phyloP scores from a whole-genome alignment of 106 monocot species.

The Dactylorhiza incarnata region DNA sequence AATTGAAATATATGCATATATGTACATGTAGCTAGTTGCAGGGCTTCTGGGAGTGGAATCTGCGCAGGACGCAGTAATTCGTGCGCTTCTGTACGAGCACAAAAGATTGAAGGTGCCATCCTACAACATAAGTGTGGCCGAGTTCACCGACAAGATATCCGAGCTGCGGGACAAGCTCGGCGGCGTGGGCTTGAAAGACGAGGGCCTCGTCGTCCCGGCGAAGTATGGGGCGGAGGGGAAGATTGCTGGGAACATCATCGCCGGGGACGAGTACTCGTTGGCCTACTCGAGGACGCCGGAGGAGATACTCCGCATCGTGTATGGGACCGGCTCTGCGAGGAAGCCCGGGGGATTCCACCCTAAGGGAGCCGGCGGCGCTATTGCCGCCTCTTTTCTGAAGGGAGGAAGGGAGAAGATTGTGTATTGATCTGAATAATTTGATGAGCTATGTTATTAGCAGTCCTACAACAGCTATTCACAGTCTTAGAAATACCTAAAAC shows the following conservation, averaged over 20 bases:
- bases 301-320: conserved; percentile 63
- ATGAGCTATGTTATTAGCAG: too few species aligned
- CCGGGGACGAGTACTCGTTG: conserved; percentile 40
- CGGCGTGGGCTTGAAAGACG: conserved; percentile 48
- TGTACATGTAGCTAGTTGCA: conserved; percentile 54
- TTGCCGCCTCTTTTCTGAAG: conserved; percentile 21
- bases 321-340: conserved; percentile 31
- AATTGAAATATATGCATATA: background rate
- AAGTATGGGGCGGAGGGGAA: conserved; percentile 36
- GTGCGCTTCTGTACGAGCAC: conserved; percentile 36
- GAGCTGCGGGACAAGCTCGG: conserved; percentile 46
- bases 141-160: conserved; percentile 50
- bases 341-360: conserved; percentile 65
- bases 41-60: conserved; percentile 69
- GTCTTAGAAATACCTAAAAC: too few species aligned
- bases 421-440: too few species aligned
- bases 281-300: conserved; percentile 37
- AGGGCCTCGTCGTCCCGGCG: conserved; percentile 49
- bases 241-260: conserved; percentile 40
- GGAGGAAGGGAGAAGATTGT: background rate
- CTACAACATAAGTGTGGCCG: conserved; percentile 49
- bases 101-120: conserved; percentile 26
- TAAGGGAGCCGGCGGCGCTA: conserved; percentile 29
- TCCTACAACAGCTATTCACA: too few species aligned
- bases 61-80: conserved; percentile 68